These are phyloP conservation scores for Setaria viridis DNA, from an alignment of 202 grass and related monocot species.

Conservation along the genomic window DNA sequence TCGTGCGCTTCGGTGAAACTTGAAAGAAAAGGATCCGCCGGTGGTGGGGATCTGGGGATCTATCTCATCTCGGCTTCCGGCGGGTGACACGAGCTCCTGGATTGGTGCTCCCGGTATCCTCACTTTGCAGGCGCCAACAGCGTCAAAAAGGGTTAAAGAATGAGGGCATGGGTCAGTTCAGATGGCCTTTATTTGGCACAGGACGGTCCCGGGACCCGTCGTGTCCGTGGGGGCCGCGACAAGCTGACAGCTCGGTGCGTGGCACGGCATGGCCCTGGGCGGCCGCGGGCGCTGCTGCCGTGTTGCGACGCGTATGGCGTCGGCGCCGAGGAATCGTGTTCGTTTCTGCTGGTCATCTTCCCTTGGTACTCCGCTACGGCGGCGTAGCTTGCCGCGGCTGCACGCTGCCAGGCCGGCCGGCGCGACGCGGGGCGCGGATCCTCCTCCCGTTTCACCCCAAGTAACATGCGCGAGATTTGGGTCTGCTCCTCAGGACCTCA, in stretches of 20 bases:
- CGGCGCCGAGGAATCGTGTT: background rate
- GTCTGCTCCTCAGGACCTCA: no score
- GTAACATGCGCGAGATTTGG: background rate
- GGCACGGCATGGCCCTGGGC: slow-evolving; percentile 1
- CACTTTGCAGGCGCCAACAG: slow-evolving; percentile 38
- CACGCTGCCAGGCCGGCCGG: background rate
- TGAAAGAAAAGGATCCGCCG: no score
- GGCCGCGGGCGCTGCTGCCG: background rate
- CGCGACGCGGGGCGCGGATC: background rate
- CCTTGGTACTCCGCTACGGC: background rate
- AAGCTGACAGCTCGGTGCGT: slow-evolving; percentile 19
- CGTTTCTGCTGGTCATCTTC: background rate
- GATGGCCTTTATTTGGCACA: slow-evolving; percentile 8
- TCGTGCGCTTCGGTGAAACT: no score
- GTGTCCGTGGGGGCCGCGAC: slow-evolving; percentile 21
- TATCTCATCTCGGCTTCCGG: background rate
- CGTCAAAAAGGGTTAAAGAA: slow-evolving; percentile 37
- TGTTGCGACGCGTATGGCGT: slow-evolving; percentile 3
- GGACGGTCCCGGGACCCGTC: background rate
- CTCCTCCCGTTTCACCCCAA: background rate
- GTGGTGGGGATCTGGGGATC: background rate
- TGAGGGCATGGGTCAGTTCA: slow-evolving; percentile 35
- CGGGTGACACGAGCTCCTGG: slow-evolving; percentile 42
- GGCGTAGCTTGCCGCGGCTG: background rate
- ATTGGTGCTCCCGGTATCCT: slow-evolving; percentile 30